These are phyloP conservation scores for Nectriaceae sp. DNA, from an alignment of 2,329 filamentous ascomycete genomes.

Conservation along the genomic window DNA sequence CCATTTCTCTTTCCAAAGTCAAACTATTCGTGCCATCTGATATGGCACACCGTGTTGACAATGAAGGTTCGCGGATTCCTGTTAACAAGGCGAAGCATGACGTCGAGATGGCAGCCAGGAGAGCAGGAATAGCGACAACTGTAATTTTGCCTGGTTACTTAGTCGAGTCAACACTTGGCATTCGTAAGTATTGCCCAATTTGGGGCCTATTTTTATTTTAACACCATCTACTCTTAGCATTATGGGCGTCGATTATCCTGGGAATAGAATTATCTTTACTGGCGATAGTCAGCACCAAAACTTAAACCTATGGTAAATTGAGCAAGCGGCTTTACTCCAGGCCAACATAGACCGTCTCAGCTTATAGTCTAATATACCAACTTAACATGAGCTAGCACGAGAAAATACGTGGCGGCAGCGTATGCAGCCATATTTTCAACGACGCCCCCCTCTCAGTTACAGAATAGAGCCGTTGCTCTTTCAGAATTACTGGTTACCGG, in stretches of 20 bases:
- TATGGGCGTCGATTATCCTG: conserved; percentile 2
- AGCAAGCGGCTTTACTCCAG: no score
- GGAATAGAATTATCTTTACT: conserved; percentile 3
- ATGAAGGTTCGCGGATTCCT: not conserved
- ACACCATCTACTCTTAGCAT: not conserved
- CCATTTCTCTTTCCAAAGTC: not conserved
- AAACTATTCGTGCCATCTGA: conserved; percentile 5
- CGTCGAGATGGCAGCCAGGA: conserved; percentile 1
- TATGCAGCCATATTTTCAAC: conserved; percentile 4
- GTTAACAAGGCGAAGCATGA: conserved; percentile 2
- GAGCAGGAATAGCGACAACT: conserved; percentile 2
- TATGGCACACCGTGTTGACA: conserved; percentile 2
- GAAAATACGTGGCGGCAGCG: conserved; percentile 5
- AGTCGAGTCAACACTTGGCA: conserved; percentile 4
- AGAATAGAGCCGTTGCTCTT: conserved; percentile 3
- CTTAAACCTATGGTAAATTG: conserved; percentile 6
- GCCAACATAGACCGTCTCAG: no score
- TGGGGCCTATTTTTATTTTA: not conserved
- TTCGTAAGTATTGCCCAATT: not conserved
- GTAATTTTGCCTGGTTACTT: conserved; percentile 4
- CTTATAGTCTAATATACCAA: not conserved
- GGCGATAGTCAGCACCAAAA: conserved; percentile 1
- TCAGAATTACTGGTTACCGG: conserved; percentile 3
- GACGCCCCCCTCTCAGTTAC: not conserved
- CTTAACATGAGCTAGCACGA: not conserved